These are phyloP conservation scores for Metarhizium brunneum DNA, from an alignment of 2,329 filamentous ascomycete species.

Conservation along the genomic window DNA sequence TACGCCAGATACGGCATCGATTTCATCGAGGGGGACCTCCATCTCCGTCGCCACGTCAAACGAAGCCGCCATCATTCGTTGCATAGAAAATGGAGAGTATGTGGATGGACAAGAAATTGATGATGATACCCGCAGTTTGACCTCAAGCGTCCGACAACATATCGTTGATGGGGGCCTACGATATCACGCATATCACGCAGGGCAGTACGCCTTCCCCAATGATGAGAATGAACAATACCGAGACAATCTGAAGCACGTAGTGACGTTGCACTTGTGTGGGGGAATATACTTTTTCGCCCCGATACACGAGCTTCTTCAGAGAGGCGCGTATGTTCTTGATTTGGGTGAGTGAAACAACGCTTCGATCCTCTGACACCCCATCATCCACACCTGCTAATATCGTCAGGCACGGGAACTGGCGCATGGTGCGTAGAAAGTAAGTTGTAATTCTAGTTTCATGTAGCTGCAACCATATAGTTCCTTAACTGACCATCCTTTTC, in stretches of 20 bases:
- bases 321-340: conserved; percentile 35
- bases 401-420: conserved; percentile 38
- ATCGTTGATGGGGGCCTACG: conserved; percentile 30
- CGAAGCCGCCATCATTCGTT: conserved; percentile 20
- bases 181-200: conserved; percentile 32
- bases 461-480: background rate
- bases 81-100: conserved; percentile 24
- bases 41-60: conserved; percentile 22
- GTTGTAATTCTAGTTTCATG: conserved; percentile 12
- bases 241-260: conserved; percentile 31
- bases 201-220: conserved; percentile 33
- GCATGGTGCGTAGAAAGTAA: conserved; percentile 41
- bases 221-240: conserved; percentile 32
- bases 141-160: conserved; percentile 33
- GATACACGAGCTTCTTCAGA: conserved; percentile 25
- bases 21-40: conserved; percentile 6
- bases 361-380: background rate
- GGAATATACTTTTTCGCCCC: conserved; percentile 35
- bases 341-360: conserved; percentile 26
- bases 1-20: background rate
- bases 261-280: conserved; percentile 29
- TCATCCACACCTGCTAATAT: background rate
- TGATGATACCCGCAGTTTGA: conserved; percentile 30
- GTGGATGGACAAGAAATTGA: conserved; percentile 11
- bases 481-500: background rate